Base-by-base conservation (phyloP, 192 early-diverging fungal genomes). In the Gamsiella multidivaricata region DNA sequence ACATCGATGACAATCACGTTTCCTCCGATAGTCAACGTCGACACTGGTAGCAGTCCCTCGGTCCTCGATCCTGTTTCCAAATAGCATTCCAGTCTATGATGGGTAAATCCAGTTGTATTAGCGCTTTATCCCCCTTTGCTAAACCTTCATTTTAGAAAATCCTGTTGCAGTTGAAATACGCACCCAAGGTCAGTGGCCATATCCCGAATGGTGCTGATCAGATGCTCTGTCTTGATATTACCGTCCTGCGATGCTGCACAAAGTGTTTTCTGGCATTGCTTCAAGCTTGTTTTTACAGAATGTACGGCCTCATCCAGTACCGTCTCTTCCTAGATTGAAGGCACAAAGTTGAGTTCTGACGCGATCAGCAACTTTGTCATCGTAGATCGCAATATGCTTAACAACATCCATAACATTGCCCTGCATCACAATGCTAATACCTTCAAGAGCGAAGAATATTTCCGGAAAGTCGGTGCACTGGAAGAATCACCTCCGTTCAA, bases 1-100 rank as follows among this genome's bases (percentile, higher is more conserved):
- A 78, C 74, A 59, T 78, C 74, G 36, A 78, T 63, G 33, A 78
- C 74, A 64, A 78, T 78, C 17, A 78, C 74, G 2, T 61, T 78
- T 36, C 74, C 74, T 46, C 74, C 74, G 10, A 78, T 78, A 3
- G 74, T 78, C 25, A 78, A 37, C 26, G 66, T 78, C 17, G 74
- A 78, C 4, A 78, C 74, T 41, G 65, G 66, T 8, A 78, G 29
- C 3, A 51, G 10, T 28, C 61, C 69, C 37, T 69, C 54, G 22
- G 60, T 22, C 36, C 65, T 23, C 0, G 65, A 63, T 62, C 61
- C 60, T 34, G 74, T 78, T 26, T 78, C 74, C 23, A 69, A 28
- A 36, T 78, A 78, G 28, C 74, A 78, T 39, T 78, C 74, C 47
- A 78, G 25, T 53, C 74, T 78, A 64, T 29, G 11, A 32, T 32